A percentile compares a stretch with the other conserved stretches of the same genome.
Conservation (phyloP, 1,139 yeast species). For the Geotrichum citri-aurantii region DNA sequence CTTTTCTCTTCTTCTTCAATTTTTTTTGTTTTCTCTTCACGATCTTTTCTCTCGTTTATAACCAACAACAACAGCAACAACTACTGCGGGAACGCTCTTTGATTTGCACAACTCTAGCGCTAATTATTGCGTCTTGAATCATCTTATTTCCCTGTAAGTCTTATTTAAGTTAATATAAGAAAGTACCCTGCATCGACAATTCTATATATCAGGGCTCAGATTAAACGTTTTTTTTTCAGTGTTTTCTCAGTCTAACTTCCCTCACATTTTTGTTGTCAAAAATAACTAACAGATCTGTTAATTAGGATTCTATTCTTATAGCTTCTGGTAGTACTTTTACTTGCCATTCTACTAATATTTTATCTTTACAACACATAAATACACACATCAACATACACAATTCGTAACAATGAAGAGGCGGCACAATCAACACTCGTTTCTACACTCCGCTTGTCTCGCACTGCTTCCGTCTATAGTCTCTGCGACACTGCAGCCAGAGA, state of each 20-base stretch:
- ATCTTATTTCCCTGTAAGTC: background rate
- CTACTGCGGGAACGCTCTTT: background rate
- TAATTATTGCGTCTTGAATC: background rate
- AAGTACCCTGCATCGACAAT: too few species aligned
- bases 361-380: background rate
- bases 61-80: background rate
- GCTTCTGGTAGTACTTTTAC: background rate
- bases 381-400: background rate
- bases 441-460: constrained; percentile 9
- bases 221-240: too few species aligned
- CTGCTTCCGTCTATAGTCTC: background rate
- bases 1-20: background rate
- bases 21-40: too few species aligned
- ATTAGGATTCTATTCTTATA: background rate
- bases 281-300: too few species aligned
- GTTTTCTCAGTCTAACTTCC: too few species aligned
- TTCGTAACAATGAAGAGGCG: constrained; percentile 10
- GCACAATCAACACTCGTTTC: background rate
- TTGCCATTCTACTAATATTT: background rate
- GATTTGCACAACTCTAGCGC: background rate
- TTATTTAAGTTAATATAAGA: background rate
- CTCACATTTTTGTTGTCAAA: too few species aligned
- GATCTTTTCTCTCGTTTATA: background rate
- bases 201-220: too few species aligned
- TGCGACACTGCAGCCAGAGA: constrained; percentile 13